Conservation (phyloP, 176 grass and related monocot genomes). For the Hyparrhenia diplandra region DNA sequence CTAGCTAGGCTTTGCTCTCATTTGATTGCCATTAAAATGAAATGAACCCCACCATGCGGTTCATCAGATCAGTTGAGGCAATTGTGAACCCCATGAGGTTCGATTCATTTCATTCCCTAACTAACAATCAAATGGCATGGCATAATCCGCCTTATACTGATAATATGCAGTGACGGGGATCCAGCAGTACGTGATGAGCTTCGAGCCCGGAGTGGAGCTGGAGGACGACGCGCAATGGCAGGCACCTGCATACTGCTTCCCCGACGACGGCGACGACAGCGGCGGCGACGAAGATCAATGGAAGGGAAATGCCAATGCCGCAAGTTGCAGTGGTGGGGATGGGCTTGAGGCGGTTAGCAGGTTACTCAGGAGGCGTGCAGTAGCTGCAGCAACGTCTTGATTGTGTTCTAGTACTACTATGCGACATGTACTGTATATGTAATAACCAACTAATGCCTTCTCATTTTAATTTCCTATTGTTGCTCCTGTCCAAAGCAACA, state of each 20-base stretch:
- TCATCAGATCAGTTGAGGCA: too few species aligned
- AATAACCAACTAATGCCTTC: not conserved
- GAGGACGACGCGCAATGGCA: constrained; percentile 59
- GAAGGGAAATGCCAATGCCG: too few species aligned
- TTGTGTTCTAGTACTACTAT: not conserved
- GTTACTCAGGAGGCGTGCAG: not conserved
- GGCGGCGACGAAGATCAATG: not conserved
- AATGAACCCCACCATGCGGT: too few species aligned
- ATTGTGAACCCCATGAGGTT: too few species aligned
- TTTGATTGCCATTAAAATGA: too few species aligned
- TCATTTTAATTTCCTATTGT: not conserved
- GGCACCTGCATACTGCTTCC: constrained; percentile 58
- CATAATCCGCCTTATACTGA: too few species aligned
- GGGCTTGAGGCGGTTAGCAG: not conserved
- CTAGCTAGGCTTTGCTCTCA: not conserved
- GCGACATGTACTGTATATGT: not conserved
- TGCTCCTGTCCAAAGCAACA: not conserved
- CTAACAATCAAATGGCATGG: too few species aligned
- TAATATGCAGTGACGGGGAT: constrained; percentile 43
- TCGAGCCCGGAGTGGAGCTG: constrained; percentile 42
- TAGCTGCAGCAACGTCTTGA: not conserved
- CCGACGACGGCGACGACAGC: fast-evolving
- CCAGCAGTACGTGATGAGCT: constrained; percentile 58
- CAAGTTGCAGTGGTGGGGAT: not conserved
- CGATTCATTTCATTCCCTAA: too few species aligned